Conservation (phyloP, 1,139 yeast genomes). For the Geotrichum macrosporum region DNA sequence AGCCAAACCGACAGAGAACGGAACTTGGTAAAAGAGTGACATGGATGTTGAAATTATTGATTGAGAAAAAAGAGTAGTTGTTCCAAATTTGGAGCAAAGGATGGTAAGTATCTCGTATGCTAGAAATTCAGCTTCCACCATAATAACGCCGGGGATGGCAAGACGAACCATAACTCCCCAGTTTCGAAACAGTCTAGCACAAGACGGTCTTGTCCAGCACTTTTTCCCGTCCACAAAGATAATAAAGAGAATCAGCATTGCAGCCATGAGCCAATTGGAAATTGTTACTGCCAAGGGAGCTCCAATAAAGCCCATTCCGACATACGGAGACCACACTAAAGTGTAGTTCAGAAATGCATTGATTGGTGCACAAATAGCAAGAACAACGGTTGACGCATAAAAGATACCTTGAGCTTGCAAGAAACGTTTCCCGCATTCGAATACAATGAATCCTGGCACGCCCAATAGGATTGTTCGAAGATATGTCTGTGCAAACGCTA, state of each 20-base stretch:
- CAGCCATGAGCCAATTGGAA: conserved; percentile 61
- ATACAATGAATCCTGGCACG: conserved; percentile 78
- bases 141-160: conserved; percentile 75
- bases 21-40: conserved; percentile 73
- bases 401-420: conserved; percentile 89
- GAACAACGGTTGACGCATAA: conserved; percentile 79
- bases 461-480: conserved; percentile 65
- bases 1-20: conserved; percentile 83
- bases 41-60: conserved; percentile 78
- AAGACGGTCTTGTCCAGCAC: conserved; percentile 65
- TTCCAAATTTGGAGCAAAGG: conserved; percentile 70
- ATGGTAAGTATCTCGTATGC: conserved; percentile 77
- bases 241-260: conserved; percentile 50
- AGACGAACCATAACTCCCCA: conserved; percentile 63
- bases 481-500: conserved; percentile 57
- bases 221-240: conserved; percentile 55
- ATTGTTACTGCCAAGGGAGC: conserved; percentile 64
- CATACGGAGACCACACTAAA: conserved; percentile 68
- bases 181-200: conserved; percentile 43
- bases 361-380: conserved; percentile 73
- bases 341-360: conserved; percentile 66
- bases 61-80: conserved; percentile 78
- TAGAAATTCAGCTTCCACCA: conserved; percentile 81
- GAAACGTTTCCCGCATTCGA: conserved; percentile 77
- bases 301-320: conserved; percentile 59